Percentiles rank a stretch among this genome's conserved stretches.
Conservation (phyloP, 306 rosid species). For the Fragaria ananassa region DNA sequence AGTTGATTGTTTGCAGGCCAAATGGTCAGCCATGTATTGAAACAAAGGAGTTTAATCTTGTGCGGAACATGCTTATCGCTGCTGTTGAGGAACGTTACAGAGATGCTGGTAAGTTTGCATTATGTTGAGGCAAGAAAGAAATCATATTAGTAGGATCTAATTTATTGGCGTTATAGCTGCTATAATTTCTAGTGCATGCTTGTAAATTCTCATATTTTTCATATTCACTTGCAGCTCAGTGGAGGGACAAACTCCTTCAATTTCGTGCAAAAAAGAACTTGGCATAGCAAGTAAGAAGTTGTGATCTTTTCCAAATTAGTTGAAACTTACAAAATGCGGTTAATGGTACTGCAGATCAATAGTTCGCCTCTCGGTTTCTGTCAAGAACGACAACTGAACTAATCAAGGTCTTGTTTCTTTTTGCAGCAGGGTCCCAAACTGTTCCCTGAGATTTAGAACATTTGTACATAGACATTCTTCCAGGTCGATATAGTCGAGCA, state of each 20-base stretch:
- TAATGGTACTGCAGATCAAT: background rate
- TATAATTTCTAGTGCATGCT: background rate
- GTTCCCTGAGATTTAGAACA: conserved; percentile 18
- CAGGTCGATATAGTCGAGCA: conserved; percentile 4
- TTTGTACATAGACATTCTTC: conserved; percentile 37
- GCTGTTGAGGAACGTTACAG: conserved; percentile 89
- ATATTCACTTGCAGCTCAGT: conserved; percentile 40
- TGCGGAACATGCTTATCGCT: conserved; percentile 89
- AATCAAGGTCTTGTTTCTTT: background rate
- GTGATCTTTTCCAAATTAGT: background rate
- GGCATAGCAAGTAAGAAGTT: conserved; percentile 35
- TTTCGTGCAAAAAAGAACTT: conserved; percentile 51
- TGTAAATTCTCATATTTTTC: background rate
- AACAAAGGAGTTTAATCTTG: conserved; percentile 76
- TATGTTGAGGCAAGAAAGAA: background rate
- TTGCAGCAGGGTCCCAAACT: conserved; percentile 10
- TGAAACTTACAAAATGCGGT: background rate
- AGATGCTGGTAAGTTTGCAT: conserved; percentile 78
- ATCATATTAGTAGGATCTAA: background rate
- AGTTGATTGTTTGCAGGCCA: conserved; percentile 58
- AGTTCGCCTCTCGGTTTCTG: background rate
- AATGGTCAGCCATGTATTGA: conserved; percentile 80
- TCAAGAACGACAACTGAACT: background rate
- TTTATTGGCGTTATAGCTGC: background rate
- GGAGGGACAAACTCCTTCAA: conserved; percentile 63